Conservation (phyloP, 352 stramenopile genomes). For the Sclerospora graminicola region DNA sequence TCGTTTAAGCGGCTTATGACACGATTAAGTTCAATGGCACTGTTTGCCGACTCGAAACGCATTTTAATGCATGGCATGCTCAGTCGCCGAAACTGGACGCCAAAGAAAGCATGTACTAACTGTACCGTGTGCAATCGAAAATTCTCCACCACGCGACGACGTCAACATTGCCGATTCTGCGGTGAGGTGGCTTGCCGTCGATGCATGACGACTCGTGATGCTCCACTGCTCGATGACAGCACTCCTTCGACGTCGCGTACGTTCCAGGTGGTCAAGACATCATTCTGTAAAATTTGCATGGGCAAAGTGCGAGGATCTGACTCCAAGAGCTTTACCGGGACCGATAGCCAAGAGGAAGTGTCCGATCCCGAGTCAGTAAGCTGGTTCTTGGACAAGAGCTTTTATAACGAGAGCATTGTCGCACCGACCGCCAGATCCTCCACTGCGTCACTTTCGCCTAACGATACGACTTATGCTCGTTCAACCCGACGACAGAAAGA, state of each 20-base stretch:
- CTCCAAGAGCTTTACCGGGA: not conserved
- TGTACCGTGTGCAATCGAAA: slow-evolving; percentile 51
- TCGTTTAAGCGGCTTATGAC: slow-evolving; percentile 41
- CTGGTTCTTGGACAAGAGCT: slow-evolving; percentile 20
- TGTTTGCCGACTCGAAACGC: slow-evolving; percentile 48
- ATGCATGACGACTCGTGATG: slow-evolving; percentile 46
- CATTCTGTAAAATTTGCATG: slow-evolving; percentile 50
- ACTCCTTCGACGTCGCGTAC: slow-evolving; percentile 17
- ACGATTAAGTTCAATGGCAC: slow-evolving; percentile 41
- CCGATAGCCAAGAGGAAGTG: slow-evolving; percentile 25
- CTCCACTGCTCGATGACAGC: slow-evolving; percentile 21
- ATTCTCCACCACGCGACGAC: slow-evolving; percentile 47
- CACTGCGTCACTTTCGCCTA: slow-evolving; percentile 10
- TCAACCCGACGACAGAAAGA: not conserved
- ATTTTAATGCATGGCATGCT: slow-evolving; percentile 49
- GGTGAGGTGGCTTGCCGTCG: slow-evolving; percentile 68
- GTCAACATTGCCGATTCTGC: slow-evolving; percentile 69
- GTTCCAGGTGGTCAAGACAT: slow-evolving; percentile 45
- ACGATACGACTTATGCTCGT: slow-evolving; percentile 1
- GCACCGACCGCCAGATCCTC: slow-evolving; percentile 6
- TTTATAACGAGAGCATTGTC: slow-evolving; percentile 11
- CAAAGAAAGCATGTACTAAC: slow-evolving; percentile 28
- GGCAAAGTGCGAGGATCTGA: slow-evolving; percentile 31
- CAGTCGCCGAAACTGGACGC: slow-evolving; percentile 38
- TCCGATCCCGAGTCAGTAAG: slow-evolving; percentile 23